Percentiles rank a stretch among this genome's conserved stretches.
Evolutionary conservation across 371 early-diverging fungal species (phyloP).

Genomic region (Chytridium lagenaria): DNA sequence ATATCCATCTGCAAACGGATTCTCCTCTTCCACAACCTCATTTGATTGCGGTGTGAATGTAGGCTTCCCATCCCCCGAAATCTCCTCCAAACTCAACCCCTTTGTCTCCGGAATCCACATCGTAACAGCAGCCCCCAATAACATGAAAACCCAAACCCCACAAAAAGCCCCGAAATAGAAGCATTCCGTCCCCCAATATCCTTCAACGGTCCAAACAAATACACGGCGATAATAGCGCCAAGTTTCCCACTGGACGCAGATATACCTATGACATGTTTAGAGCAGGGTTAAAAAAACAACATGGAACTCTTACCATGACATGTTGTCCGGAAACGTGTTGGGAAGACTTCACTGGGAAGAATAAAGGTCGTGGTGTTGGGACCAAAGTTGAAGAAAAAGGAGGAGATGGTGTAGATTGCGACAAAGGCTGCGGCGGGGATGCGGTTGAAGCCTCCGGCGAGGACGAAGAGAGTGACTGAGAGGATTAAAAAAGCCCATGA

Average conservation of each 20-base stretch:
- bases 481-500: constrained; percentile 74
- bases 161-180: background rate
- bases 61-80: constrained; percentile 33
- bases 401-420: constrained; percentile 75
- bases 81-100: constrained; percentile 72
- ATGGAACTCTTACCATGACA: constrained; percentile 85
- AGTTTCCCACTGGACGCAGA: constrained; percentile 86
- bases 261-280: constrained; percentile 45
- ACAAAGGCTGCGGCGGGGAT: constrained; percentile 57
- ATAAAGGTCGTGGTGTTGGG: constrained; percentile 90
- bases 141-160: background rate
- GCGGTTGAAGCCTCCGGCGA: constrained; percentile 52
- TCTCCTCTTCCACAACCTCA: too few relatives aligned
- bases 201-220: background rate
- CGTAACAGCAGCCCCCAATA: background rate
- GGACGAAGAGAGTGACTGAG: constrained; percentile 74
- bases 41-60: too few relatives aligned
- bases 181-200: background rate
- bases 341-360: constrained; percentile 85
- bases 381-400: constrained; percentile 92
- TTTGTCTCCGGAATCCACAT: constrained; percentile 70
- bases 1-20: too few relatives aligned
- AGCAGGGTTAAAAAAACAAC: constrained; percentile 52
- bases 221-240: constrained; percentile 69
- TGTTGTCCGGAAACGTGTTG: constrained; percentile 84